phyloP scores from a whole-genome alignment of 2,329 filamentous ascomycete species.

The Claviceps sp. region DNA sequence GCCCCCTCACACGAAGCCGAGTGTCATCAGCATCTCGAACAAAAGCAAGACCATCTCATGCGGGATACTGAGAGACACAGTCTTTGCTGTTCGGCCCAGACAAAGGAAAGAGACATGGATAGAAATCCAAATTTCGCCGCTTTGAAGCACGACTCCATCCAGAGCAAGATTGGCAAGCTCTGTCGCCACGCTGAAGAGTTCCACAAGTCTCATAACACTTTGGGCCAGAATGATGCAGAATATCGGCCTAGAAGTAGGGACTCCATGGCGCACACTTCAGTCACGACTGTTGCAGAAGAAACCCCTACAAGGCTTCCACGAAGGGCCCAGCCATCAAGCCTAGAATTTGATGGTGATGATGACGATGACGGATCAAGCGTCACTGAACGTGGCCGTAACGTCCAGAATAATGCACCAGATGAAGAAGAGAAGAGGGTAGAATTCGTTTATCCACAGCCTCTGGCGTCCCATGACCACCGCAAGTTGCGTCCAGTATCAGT shows the following conservation, averaged over 20 bases:
- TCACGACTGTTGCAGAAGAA: background rate
- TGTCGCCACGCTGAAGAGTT: slow-evolving; percentile 22
- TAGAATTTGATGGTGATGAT: background rate
- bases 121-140: slow-evolving; percentile 2
- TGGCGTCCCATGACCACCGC: background rate
- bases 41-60: background rate
- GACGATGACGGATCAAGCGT: background rate
- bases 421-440: background rate
- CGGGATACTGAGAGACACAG: slow-evolving; percentile 14
- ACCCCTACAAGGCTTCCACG: slow-evolving; percentile 1
- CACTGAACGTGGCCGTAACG: background rate
- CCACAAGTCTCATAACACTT: slow-evolving; percentile 20
- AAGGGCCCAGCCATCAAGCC: background rate
- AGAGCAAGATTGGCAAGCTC: slow-evolving; percentile 15
- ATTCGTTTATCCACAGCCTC: background rate
- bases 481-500: background rate
- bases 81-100: slow-evolving; percentile 15
- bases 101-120: background rate
- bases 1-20: slow-evolving; percentile 11
- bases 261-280: slow-evolving; percentile 4
- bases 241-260: background rate
- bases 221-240: slow-evolving; percentile 19
- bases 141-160: slow-evolving; percentile 11
- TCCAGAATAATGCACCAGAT: background rate
- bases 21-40: slow-evolving; percentile 13